Base-by-base conservation (phyloP, 805 yeast species). In the Phaffomyces opuntiae region DNA sequence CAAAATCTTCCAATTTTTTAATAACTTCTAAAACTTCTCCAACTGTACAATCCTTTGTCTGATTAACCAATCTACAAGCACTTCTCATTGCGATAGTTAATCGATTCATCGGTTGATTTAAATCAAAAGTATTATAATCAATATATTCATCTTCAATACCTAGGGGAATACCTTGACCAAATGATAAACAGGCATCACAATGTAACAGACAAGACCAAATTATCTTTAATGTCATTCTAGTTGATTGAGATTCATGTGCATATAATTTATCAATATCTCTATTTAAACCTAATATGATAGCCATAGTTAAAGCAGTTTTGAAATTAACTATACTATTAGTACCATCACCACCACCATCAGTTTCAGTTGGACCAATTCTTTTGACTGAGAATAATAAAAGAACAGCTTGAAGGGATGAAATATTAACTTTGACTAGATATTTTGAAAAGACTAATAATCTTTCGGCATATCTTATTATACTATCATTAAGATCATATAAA, bases 261-360 rank as follows among this genome's bases (percentile, higher is more conserved):
- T 53, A 57, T 7, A 58, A 21, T 1, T 13, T 36, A 31, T 54
- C 57, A 27, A 59, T 49, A 25, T 58, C 49, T 27, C 52, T 45
- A 31, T 59, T 51, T 13, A 59, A 36, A 2, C 63, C 63, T 52
- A 59, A 47, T 1, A 48, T 17, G 5, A 56, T 35, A 2, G 60
- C 61, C 59, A 58, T 57, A 32, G 36, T 48, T 16, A 58, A 39
- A 7, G 61, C 59, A 1, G 44, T 26, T 29, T 42, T 55, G 31
- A 53, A 44, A 1, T 48, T 9, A 43, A 56, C 24, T 0, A 47
- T 24, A 13, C 52, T 50, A 25, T 52, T 49, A 11, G 50, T 43
- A 13, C 48, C 50, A 35, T 53, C 55, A 21, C 59, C 57, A 2
- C 44, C 44, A 19, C 54, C 55, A 47, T 53, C 60, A 16, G 47